Base-by-base conservation (phyloP, 73 alveolate genomes). In the Paramecium tetraurelia region DNA sequence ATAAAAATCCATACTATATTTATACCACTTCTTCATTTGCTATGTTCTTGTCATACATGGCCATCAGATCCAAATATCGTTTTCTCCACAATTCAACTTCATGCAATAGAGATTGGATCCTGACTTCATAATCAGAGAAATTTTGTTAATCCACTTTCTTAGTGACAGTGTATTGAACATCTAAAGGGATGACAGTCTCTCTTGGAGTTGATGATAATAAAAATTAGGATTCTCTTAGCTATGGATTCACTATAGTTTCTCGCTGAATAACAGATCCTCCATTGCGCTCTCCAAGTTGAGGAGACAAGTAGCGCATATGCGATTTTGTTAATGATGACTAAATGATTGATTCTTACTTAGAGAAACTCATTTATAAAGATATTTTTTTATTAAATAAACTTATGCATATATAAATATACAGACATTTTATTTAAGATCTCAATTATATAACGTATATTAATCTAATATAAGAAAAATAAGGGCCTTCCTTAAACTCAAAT, bases 61-160 rank as follows among this genome's bases (percentile, higher is more conserved):
- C 90, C 72, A 80, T 41, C 24, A 80, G 5, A 22, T 80, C 90
- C n/a, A 80, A 43, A 48, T 80, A 80, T 80, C 90, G 46, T 80
- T 80, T 80, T 80, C 90, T 41, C 90, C 90, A 80, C 12, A 80
- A 80, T 41, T 80, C 90, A 9, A 48, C 70, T 80, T 80, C 90
- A 48, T 80, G 90, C 38, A 40, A 46, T 1, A 80, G 24, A 46
- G 90, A 22, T 48, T 80, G 36, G 14, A 80, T 80, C 29, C 90
- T 80, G 9, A 80, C 90, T 24, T 80, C 90, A 80, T 41, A 80
- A 43, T 80, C 90, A 48, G 90, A 80, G 18, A 22, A 80, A 27
- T 80, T 80, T 63, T 41, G 20, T 48, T 22, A 18, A 31, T 80
- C 90, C 14, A 43, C 90, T 50, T 80, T 80, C 21, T 75, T 75